Conservation (phyloP, 257 asterid species). For the Scutellaria baicalensis region DNA sequence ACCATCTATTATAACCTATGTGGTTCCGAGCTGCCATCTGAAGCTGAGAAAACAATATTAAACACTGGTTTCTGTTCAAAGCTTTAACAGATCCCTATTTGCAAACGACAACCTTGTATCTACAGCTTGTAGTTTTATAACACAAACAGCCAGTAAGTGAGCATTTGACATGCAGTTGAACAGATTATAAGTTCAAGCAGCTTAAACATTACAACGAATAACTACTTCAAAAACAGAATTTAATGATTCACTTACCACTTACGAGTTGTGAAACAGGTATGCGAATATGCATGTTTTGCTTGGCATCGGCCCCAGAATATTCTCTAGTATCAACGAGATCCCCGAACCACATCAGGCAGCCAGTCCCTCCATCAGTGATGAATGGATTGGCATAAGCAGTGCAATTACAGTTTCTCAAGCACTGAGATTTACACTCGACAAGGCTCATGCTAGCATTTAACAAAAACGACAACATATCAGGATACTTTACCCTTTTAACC, state of each 20-base stretch:
- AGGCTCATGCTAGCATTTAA: constrained; percentile 6
- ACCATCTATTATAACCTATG: background rate
- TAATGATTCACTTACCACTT: background rate
- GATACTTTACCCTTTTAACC: background rate
- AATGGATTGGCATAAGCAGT: background rate
- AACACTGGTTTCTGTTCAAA: background rate
- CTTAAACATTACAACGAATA: background rate
- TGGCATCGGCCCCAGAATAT: background rate
- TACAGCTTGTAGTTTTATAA: background rate
- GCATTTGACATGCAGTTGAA: background rate
- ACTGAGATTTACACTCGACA: background rate
- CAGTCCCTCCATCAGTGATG: background rate
- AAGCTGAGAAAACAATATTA: background rate
- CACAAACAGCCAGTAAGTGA: background rate
- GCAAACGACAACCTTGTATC: background rate
- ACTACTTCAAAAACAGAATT: background rate
- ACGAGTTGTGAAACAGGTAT: constrained; percentile 5
- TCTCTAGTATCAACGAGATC: constrained; percentile 1
- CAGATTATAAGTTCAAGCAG: background rate
- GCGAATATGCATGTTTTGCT: constrained; percentile 3
- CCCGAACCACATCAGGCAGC: background rate
- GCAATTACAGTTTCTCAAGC: background rate
- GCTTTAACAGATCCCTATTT: background rate
- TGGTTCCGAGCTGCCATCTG: background rate
- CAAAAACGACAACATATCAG: background rate